A percentile compares a stretch with the other conserved stretches of the same genome.
These are phyloP conservation scores for Gastrolobium bilobum DNA, from an alignment of 306 rosid genomes.

Conservation along the genomic window DNA sequence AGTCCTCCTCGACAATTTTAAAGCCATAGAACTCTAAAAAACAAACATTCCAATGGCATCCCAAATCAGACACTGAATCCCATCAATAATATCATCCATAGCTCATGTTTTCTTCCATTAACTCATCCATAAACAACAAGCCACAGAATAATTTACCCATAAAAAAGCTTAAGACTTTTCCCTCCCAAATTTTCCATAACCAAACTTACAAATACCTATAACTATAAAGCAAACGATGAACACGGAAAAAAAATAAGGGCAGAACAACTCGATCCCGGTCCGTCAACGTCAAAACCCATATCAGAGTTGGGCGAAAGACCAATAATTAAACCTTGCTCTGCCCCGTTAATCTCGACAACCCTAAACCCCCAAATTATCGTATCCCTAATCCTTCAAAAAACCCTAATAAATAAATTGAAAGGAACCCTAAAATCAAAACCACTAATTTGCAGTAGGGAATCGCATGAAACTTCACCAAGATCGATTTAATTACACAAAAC, in stretches of 20 bases:
- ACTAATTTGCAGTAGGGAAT: too few relatives aligned
- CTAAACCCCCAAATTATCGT: not conserved
- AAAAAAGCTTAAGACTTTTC: not conserved
- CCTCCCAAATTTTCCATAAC: not conserved
- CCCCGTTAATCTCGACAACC: not conserved
- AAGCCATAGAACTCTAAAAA: not conserved
- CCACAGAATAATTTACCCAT: not conserved
- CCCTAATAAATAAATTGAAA: too few relatives aligned
- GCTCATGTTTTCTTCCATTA: not conserved
- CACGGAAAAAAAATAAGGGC: not conserved
- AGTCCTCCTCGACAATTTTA: not conserved
- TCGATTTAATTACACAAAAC: too few relatives aligned
- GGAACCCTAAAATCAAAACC: too few relatives aligned
- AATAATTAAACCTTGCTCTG: not conserved
- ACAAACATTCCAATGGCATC: not conserved
- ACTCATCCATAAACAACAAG: not conserved
- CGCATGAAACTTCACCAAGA: too few relatives aligned
- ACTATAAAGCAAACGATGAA: not conserved
- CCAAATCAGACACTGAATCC: conserved; percentile 7
- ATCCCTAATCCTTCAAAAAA: too few relatives aligned
- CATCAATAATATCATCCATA: not conserved
- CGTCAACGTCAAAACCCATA: not conserved
- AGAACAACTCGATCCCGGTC: not conserved
- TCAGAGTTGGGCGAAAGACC: not conserved
- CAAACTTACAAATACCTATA: not conserved